Base-by-base conservation (phyloP, 768 basidiomycete species). In the Mycena latifolia region DNA sequence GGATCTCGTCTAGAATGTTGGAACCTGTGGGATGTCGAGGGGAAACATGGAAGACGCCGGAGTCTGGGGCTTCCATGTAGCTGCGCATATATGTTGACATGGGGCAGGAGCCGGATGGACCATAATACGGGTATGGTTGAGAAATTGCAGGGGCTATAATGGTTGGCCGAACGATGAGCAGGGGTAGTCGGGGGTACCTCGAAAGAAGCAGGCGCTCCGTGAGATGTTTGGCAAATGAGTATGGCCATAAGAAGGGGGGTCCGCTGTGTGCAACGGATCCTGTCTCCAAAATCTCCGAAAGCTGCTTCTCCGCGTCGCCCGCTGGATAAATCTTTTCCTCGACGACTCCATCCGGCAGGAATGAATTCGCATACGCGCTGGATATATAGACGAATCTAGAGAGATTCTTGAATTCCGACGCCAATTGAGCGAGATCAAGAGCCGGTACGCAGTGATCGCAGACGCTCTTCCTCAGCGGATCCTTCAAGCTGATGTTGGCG, bases 1-100 rank as follows among this genome's bases (percentile, higher is more conserved):
- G 62, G 20, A 63, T 63, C 48, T 63, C 62, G 62, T 63, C 62
- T 0, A 63, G 6, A n/a, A 63, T 43, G 25, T 55, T 56, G 11
- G 55, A 27, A 12, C 62, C 62, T 18, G 39, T 25, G 0, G 15
- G 1, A 31, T 57, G 45, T 1, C 11, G 3, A 14, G 47, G 55
- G 1, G 39, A 37, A 5, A 60, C 50, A 17, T 52, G 53, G 12
- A 52, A 2, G 39, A 63, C 48, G 47, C 51, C 47, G 11, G 48
- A 57, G 14, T 55, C 51, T 12, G 39, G 51, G 17, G 37, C n/a
- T 10, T 48, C 22, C 28, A 63, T 56, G 25, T 24, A 60, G 20
- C 2, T 14, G 11, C 58, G 47, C 18, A 41, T 60, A 18, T 60
- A 60, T 12, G 58, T 51, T 1, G 62, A 63, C n/a, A 48, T 5